Base-by-base conservation (phyloP, 495 filamentous ascomycete species). In the Daldinia childiae region DNA sequence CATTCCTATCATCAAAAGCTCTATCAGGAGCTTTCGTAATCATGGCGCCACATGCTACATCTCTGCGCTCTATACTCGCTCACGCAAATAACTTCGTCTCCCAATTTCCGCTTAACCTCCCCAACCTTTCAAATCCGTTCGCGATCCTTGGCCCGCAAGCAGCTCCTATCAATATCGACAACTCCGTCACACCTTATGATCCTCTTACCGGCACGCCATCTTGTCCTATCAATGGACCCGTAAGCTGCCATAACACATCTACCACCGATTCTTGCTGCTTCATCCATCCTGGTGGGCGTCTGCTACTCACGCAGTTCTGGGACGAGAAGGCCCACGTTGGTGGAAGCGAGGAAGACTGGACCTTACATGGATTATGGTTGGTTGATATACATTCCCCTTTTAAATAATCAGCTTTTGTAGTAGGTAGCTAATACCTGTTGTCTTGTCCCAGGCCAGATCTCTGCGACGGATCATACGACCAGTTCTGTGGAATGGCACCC, bases 231-330 rank as follows among this genome's bases (percentile, higher is more conserved):
- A 81, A 85, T 59, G 79, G 80, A 17, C 84, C 83, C 4, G 58
- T 81, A n/a, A 86, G 83, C 71, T 86, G 84, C 65, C 78, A 83
- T 62, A 84, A 83, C 65, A 82, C 62, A 62, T 82, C 80, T 0
- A 77, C 74, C 1, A 77, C 79, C n/a, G 84, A 91, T 64, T 85
- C 86, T 27, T 97, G 94, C 82, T 97, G 93, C 82, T 93, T 94
- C 79, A 92, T 95, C 73, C 79, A 90, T 56, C 92, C 92, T 0
- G 92, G 93, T 17, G 93, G 94, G 1, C 88, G 91, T 62, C 79
- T 97, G 58, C 83, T 97, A 56, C 86, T 90, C 75, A 94, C 93
- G 2, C 93, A 97, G 74, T 95, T 97, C 82, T 97, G 93, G 93
- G 93, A 97, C 74, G 84, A 86, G 5, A 79, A 87, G 71, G 89